Percentiles rank a stretch among this genome's conserved stretches.
These are phyloP conservation scores for Yamadazyma sp. DNA, from an alignment of 805 yeast species.

Conservation along the genomic window DNA sequence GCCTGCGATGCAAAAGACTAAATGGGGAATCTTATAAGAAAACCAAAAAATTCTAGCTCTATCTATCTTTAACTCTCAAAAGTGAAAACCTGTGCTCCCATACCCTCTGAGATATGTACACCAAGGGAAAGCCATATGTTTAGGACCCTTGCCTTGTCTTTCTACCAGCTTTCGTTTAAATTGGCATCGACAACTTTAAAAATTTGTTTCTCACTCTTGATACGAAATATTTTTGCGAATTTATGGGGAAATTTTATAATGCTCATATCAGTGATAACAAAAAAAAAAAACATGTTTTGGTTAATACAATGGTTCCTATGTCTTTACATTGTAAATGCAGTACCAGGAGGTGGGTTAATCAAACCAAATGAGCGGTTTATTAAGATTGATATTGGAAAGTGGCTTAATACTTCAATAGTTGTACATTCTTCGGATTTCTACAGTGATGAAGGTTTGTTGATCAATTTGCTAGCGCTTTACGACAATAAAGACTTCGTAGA, in stretches of 20 bases:
- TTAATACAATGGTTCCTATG: not conserved
- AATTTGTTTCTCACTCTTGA: conserved; percentile 1
- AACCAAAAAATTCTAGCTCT: conserved; percentile 4
- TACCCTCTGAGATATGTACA: conserved; percentile 1
- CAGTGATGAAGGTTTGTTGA: conserved; percentile 2
- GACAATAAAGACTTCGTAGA: conserved; percentile 2
- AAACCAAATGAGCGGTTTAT: not conserved
- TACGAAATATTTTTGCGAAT: conserved; percentile 2
- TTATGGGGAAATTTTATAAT: too few relatives aligned
- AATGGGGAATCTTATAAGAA: not conserved
- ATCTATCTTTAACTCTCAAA: conserved; percentile 2
- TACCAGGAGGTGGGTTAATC: conserved; percentile 1
- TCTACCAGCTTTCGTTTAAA: too few relatives aligned
- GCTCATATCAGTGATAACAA: too few relatives aligned
- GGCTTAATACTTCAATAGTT: conserved; percentile 3
- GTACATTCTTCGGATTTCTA: conserved; percentile 1
- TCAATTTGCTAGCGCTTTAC: conserved; percentile 2
- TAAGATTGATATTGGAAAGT: not conserved
- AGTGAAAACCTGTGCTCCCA: conserved; percentile 1
- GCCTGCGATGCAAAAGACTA: too few relatives aligned
- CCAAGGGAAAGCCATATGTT: conserved; percentile 1
- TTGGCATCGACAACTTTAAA: not conserved
- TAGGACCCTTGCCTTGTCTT: conserved; percentile 1
- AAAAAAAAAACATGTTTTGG: conserved; percentile 2
- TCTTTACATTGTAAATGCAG: conserved; percentile 1